Evolutionary conservation across 305 asterid genomes (phyloP), one percentile per base, ranked within the genome.

Genomic region (Ilex paraguariensis): DNA sequence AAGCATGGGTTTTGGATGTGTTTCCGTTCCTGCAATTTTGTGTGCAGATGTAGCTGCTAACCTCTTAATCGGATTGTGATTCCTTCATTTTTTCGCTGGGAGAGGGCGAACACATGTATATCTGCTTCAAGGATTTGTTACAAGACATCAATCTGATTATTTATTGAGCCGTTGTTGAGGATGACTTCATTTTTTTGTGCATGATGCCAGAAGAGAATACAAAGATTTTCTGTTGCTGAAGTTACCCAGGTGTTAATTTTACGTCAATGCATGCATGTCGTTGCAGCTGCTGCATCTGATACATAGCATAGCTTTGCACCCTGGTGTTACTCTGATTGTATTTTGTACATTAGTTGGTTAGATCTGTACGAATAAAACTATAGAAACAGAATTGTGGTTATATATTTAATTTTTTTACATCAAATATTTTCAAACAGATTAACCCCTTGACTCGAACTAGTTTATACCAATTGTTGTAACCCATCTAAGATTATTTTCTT

Each of bases 61-160:
- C 88, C 88, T 40, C 56, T 44, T 68, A 63, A 52, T 61, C 54
- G 49, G 70, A 61, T 30, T 72, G 78, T 60, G 84, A 90, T 90
- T 90, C 95, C 78, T 90, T 87, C 76, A 87, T 81, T 83, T 74
- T 82, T 81, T 72, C 46, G 64, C 68, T 64, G 54, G 79, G 69
- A 59, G 72, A 59, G 63, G 75, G 64, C 61, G 28, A 60, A 60
- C 17, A 16, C 46, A 40, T 53, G 56, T 31, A 71, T 68, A 73
- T 68, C 67, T 76, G 72, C 62, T 67, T 59, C 65, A 72, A 76
- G 71, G 61, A 73, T 78, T 61, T 64, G 71, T 71, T 67, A 68
- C 59, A 61, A 69, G 63, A 63, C 69, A n/a, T 45, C 30, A 53
- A 65, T 63, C 50, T 54, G 74, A 69, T 40, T 51, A 63, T 77